Evolutionary conservation across 1,284 basidiomycete genomes (phyloP), one percentile per base, ranked within the genome.

Genomic region (Marasmius oreades): DNA sequence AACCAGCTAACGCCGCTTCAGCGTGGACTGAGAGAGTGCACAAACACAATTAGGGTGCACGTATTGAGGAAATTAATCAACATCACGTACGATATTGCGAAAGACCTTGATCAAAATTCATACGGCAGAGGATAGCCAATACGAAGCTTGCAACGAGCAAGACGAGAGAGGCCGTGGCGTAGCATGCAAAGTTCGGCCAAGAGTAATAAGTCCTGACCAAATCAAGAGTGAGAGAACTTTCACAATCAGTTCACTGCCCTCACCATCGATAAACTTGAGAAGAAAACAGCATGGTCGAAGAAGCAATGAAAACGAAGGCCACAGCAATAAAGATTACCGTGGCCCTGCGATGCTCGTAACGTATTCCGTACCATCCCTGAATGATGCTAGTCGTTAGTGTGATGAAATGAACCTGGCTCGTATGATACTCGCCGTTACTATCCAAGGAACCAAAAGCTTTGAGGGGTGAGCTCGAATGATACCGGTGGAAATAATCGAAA

Each of bases 281-380:
- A 54, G 78, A 73, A 66, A 84, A 84, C 77, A 84, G 83, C 60
- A 74, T 59, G 7, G 72, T 66, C 77, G 80, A 81, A 4, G 67
- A 67, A 0, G 66, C 55, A 52, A 78, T 64, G 57, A 80, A 71
- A 39, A 72, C 46, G 55, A 77, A 66, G 6, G 68, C 70, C 23
- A 78, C 63, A 24, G 64, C 62, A 16, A 83, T 66, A 70, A 82
- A 84, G 1, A 67, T 55, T 18, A 66, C 54, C 70, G 82, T 80
- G 51, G 77, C 55, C 6, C 46, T 52, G 53, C 71, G 77, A 56
- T 69, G 68, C 63, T 85, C 83, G 1, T 67, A 68, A 12, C 75
- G 75, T 24, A 83, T 76, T 6, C 79, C 73, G 57, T 74, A 76
- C 77, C 79, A 82, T n/a, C 81, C 82, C 81, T 81, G 20, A 22